Base-by-base conservation (phyloP, 768 basidiomycete species). In the Chalciporus pseudorubinellus region DNA sequence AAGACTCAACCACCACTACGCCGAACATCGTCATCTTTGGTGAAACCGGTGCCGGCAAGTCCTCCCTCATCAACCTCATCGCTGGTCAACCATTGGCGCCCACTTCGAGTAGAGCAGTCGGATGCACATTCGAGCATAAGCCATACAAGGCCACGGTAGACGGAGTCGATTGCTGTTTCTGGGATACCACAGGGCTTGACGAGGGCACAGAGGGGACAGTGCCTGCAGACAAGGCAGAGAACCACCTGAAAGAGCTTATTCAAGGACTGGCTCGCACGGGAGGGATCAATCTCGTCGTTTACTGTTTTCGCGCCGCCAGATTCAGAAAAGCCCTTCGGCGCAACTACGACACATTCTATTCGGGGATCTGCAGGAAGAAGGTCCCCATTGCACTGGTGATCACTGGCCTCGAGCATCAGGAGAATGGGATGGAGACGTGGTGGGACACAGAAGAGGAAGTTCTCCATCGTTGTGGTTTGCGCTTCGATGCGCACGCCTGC, bases 371-470 rank as follows among this genome's bases (percentile, higher is more conserved):
- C n/a, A n/a, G n/a, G n/a, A n/a, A n/a, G n/a, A n/a, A n/a, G n/a
- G n/a, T n/a, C n/a, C n/a, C n/a, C n/a, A n/a, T n/a, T n/a, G 61
- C 68, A 0, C 44, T 74, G 6, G 70, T 69, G 6, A 58, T 73
- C 7, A 74, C 71, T 0, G 67, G 70, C 16, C 57, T 75, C 14
- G 74, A 73, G 49, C 36, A 63, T 18, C 52, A 67, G 14, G 6
- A 26, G 3, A n/a, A n/a, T n/a, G n/a, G n/a, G n/a, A n/a, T n/a
- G n/a, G n/a, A n/a, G n/a, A n/a, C n/a, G n/a, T n/a, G n/a, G n/a
- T n/a, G n/a, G n/a, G n/a, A n/a, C n/a, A n/a, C n/a, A n/a, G n/a
- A n/a, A n/a, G n/a, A n/a, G n/a, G n/a, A n/a, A n/a, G n/a, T n/a
- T n/a, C n/a, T n/a, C n/a, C n/a, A n/a, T n/a, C n/a, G n/a, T n/a